These are phyloP conservation scores for Papiliotrema fonsecae DNA, from an alignment of 1,284 basidiomycete species.

Conservation along the genomic window DNA sequence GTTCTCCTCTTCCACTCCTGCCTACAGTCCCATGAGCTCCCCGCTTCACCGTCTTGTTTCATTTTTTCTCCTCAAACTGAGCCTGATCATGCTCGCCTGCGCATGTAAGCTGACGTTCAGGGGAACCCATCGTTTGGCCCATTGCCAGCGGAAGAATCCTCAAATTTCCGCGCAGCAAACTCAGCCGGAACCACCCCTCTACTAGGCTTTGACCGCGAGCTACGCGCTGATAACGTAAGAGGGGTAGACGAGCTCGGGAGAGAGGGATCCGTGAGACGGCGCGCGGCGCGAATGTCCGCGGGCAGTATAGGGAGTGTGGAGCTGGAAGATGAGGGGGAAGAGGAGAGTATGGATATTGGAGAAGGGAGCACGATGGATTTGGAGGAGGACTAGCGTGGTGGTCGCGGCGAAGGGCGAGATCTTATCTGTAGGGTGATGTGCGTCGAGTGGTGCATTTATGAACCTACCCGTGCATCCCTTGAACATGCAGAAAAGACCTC, in stretches of 20 bases:
- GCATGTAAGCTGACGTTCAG: slow-evolving; percentile 7
- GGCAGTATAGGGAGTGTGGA: neutral
- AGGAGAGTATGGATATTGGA: slow-evolving; percentile 13
- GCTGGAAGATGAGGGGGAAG: slow-evolving; percentile 2
- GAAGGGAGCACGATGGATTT: slow-evolving; percentile 37
- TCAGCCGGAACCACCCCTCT: slow-evolving; percentile 18
- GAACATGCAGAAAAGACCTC: no score
- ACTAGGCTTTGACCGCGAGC: neutral
- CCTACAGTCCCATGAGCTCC: no score
- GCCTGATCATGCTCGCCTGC: no score
- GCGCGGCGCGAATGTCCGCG: neutral
- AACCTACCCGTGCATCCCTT: no score
- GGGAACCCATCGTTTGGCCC: slow-evolving; percentile 38
- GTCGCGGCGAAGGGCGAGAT: no score
- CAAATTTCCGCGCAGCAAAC: slow-evolving; percentile 16
- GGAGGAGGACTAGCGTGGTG: slow-evolving; percentile 26
- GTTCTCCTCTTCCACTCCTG: no score
- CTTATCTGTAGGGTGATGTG: no score
- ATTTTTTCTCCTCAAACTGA: neutral
- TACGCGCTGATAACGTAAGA: neutral
- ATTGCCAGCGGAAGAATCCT: slow-evolving; percentile 31
- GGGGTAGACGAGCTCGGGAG: neutral
- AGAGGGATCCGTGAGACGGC: slow-evolving; percentile 1
- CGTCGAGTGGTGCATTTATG: no score
- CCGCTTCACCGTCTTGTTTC: neutral